phyloP scores from a whole-genome alignment of 306 rosid species.

The Rosa rugosa region DNA sequence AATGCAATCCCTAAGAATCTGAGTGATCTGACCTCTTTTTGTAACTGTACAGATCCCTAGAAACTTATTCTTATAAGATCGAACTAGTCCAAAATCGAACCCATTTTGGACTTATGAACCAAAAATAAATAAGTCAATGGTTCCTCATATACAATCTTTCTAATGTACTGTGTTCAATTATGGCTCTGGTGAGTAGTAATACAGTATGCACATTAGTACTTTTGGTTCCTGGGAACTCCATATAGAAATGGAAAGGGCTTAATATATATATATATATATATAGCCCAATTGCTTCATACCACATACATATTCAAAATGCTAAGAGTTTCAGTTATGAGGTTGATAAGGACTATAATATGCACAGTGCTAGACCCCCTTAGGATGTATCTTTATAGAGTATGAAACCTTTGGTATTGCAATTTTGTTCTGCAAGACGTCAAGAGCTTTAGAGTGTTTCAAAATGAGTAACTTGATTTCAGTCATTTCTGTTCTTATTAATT shows the following conservation, averaged over 20 bases:
- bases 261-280: background rate
- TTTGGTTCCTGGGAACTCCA: background rate
- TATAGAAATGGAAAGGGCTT: background rate
- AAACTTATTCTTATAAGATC: background rate
- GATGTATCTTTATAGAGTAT: background rate
- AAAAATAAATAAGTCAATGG: background rate
- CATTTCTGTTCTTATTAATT: background rate
- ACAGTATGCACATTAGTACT: background rate
- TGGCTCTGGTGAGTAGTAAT: background rate
- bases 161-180: background rate
- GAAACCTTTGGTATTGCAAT: background rate
- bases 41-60: background rate
- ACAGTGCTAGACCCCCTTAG: background rate
- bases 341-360: background rate
- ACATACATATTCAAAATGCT: background rate
- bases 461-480: background rate
- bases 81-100: background rate
- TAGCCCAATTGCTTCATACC: background rate
- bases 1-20: background rate
- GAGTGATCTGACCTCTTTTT: background rate
- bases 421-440: background rate
- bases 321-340: background rate
- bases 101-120: background rate
- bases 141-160: background rate
- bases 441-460: background rate